Conservation (phyloP, 2,329 filamentous ascomycete species). For the Ophiosphaerella narmari region DNA sequence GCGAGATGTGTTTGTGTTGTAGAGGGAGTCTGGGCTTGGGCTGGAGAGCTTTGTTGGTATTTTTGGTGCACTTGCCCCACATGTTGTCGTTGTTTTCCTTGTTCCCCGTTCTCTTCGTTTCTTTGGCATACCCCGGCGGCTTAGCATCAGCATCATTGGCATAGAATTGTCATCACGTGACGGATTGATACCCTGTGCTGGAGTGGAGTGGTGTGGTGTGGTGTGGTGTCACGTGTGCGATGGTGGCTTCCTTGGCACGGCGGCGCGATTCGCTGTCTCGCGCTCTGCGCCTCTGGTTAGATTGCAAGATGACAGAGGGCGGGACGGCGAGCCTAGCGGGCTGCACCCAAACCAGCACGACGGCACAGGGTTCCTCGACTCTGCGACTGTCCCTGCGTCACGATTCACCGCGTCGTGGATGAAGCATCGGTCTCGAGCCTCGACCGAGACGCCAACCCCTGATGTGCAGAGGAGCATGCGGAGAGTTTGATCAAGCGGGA, state of each 20-base stretch:
- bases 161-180: slow-evolving; percentile 6
- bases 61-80: too few species aligned
- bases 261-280: slow-evolving; percentile 13
- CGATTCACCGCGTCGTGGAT: background rate
- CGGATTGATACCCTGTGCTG: background rate
- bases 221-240: background rate
- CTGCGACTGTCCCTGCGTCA: slow-evolving; percentile 20
- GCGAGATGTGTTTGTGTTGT: too few species aligned
- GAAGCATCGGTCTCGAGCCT: slow-evolving; percentile 11
- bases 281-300: too few species aligned
- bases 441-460: slow-evolving; percentile 17
- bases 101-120: background rate
- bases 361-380: background rate
- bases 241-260: slow-evolving; percentile 6
- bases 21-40: background rate
- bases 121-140: slow-evolving; percentile 4
- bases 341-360: too few species aligned
- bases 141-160: slow-evolving; percentile 7
- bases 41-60: background rate
- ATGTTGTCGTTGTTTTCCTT: background rate
- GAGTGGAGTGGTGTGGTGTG: background rate
- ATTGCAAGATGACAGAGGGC: background rate
- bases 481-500: background rate
- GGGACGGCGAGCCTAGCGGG: too few species aligned
- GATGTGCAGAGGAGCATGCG: slow-evolving; percentile 3